Evolutionary conservation across 2,329 filamentous ascomycete genomes (phyloP), one percentile per base, ranked within the genome.

Genomic region (Aspergillus proliferans): DNA sequence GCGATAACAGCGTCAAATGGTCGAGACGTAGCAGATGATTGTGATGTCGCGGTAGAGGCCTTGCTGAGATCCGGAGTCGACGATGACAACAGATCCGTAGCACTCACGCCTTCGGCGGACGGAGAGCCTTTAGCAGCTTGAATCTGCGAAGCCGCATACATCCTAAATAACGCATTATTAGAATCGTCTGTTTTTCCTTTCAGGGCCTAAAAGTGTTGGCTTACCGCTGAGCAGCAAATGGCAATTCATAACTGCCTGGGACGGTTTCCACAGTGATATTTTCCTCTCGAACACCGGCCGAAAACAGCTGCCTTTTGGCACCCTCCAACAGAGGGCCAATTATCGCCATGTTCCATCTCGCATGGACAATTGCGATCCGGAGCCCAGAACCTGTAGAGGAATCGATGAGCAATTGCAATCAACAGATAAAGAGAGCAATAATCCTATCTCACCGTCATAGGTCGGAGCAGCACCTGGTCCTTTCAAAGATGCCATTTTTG

Each of bases 1-100:
- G 93, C 90, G 58, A 98, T 91, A 55, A 98, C 84, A 54, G 93
- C 93, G 66, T 97, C 92, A 63, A 97, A 97, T 18, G 89, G 82
- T 45, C 68, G 64, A 18, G 70, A 62, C 3, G 62, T 46, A n/a
- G 70, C 66, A 2, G 71, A 58, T 2, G 72, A 62, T 26, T 67
- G 54, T 43, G 70, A 52, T 18, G 76, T 53, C 15, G 74, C 61
- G 36, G 61, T 67, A 41, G 55, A 54, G 28, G 43, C 71, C 60
- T 78, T 71, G 24, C 78, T 75, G 28, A 90, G 79, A 68, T 95
- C 87, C 26, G 85, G 78, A 1, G 86, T 77, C 1, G 80, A 81
- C 15, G 82, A 82, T 45, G 78, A 75, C 30, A 83, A 73, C 46
- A 86, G 78, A 51, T 80, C 80, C 45, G 76, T 77, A 52, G 83